Evolutionary conservation across 495 filamentous ascomycete species (phyloP), one percentile per base, ranked within the genome.

Genomic region (Elasticomyces elasticus): DNA sequence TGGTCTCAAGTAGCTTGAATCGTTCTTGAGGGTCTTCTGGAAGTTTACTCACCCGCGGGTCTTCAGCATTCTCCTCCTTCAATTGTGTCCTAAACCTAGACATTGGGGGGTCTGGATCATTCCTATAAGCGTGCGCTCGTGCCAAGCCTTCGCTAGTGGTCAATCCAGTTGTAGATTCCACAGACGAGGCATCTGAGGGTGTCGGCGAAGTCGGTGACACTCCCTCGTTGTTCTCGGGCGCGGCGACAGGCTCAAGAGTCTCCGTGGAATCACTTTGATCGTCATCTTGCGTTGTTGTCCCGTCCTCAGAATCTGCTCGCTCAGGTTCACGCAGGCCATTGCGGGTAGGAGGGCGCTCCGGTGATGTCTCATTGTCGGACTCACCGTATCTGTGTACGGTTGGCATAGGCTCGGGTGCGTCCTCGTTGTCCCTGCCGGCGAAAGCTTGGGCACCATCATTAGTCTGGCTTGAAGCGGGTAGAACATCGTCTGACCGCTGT

Each of bases 81-180:
- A 53, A 25, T 10, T 27, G 15, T 2, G 38, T 13, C 3, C 51
- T 11, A 19, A 20, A 11, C 51, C 33, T 53, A 3, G 19, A 11
- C 6, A 53, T 37, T 12, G 11, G 5, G 23, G 5, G 24, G 2
- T 17, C 4, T 20, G 20, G 11, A 30, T 25, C 38, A 4, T 19
- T n/a, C 13, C 11, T 12, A 20, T 41, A 52, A 4, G 5, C 33
- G 5, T 23, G 15, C 5, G 31, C n/a, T 5, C 4, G 3, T 6
- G 17, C 31, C 20, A 40, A 10, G 19, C 51, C 51, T 31, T 53
- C 23, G 25, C 26, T 6, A n/a, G 44, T 37, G 17, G 38, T 53
- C 51, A 53, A 44, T 12, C 40, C 40, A 4, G 51, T 53, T 10
- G 40, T 45, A 4, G 51, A 53, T 4, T 53, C 51, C 15, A 53